Percentiles rank a stretch among this genome's conserved stretches.
Evolutionary conservation across 2,329 filamentous ascomycete species (phyloP).

Genomic region (Phoma herbarum): DNA sequence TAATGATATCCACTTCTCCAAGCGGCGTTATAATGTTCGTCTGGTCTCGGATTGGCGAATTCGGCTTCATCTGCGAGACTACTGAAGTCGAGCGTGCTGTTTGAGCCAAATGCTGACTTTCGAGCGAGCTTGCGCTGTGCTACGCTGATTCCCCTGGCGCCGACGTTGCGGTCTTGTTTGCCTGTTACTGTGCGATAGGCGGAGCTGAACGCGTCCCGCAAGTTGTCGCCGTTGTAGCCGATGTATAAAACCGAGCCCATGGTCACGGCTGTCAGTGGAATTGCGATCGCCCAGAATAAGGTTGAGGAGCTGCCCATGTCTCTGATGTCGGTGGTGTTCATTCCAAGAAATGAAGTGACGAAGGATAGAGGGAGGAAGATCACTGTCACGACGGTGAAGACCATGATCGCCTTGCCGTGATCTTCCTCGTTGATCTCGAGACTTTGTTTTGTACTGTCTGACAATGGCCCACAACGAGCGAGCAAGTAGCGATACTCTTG

Average conservation of each 20-base stretch:
- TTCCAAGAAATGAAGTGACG: slow-evolving; percentile 54
- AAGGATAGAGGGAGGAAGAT: slow-evolving; percentile 58
- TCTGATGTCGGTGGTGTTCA: slow-evolving; percentile 54
- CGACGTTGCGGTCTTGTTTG: slow-evolving; percentile 24
- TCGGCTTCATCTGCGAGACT: slow-evolving; percentile 36
- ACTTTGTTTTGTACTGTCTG: slow-evolving; percentile 46
- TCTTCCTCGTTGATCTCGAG: slow-evolving; percentile 49
- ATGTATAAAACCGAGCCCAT: slow-evolving; percentile 39
- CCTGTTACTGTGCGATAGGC: slow-evolving; percentile 30
- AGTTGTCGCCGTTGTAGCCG: slow-evolving; percentile 42
- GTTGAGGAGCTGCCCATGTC: slow-evolving; percentile 52
- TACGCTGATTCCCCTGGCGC: slow-evolving; percentile 36
- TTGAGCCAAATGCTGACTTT: slow-evolving; percentile 14
- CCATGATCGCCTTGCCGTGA: slow-evolving; percentile 55
- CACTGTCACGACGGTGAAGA: slow-evolving; percentile 57
- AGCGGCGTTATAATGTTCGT: not conserved
- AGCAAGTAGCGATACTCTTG: slow-evolving; percentile 41
- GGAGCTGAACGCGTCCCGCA: slow-evolving; percentile 27
- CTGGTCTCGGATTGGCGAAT: slow-evolving; percentile 29
- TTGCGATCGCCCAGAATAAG: slow-evolving; percentile 52
- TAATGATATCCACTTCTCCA: not conserved
- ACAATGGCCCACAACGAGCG: slow-evolving; percentile 38
- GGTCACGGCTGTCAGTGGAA: slow-evolving; percentile 40
- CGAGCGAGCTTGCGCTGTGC: slow-evolving; percentile 36
- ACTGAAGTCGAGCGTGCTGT: slow-evolving; percentile 25